A percentile compares a stretch with the other conserved stretches of the same genome.
These are phyloP conservation scores for Leishmania guyanensis DNA, from an alignment of 208 protist genomes.

Conservation along the genomic window DNA sequence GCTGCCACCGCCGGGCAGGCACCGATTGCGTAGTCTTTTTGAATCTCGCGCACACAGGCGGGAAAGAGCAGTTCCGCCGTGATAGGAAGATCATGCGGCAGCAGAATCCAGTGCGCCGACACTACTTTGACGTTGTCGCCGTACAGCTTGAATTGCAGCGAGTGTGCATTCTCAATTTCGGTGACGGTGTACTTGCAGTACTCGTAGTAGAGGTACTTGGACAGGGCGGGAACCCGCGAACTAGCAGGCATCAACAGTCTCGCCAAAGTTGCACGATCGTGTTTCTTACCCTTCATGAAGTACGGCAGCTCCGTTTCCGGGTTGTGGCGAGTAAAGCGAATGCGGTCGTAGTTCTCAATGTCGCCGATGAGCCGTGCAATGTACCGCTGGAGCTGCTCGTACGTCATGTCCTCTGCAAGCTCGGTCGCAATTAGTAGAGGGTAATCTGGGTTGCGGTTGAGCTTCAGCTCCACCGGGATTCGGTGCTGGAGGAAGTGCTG, in stretches of 20 bases:
- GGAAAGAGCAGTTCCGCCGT: slow-evolving; percentile 66
- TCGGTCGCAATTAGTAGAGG: slow-evolving; percentile 67
- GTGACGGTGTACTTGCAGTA: slow-evolving; percentile 89
- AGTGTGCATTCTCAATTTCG: slow-evolving; percentile 80
- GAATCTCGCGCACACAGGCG: slow-evolving; percentile 66
- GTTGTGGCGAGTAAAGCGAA: slow-evolving; percentile 89
- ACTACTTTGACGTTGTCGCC: slow-evolving; percentile 64
- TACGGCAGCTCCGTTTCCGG: slow-evolving; percentile 83
- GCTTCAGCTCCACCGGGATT: slow-evolving; percentile 75
- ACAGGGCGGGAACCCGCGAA: slow-evolving; percentile 39
- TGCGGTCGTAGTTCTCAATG: slow-evolving; percentile 69
- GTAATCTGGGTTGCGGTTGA: slow-evolving; percentile 71
- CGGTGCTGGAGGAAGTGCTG: slow-evolving; percentile 75
- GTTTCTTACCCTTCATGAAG: slow-evolving; percentile 87
- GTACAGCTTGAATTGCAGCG: slow-evolving; percentile 90
- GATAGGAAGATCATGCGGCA: slow-evolving; percentile 69
- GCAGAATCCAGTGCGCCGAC: slow-evolving; percentile 82
- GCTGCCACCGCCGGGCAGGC: slow-evolving; percentile 11
- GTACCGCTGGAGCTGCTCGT: slow-evolving; percentile 90
- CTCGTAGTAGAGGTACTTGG: slow-evolving; percentile 84
- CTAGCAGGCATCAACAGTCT: slow-evolving; percentile 75
- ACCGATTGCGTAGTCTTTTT: slow-evolving; percentile 37
- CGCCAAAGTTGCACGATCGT: slow-evolving; percentile 63
- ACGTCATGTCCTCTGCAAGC: slow-evolving; percentile 83
- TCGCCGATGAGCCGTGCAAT: slow-evolving; percentile 74